These are phyloP conservation scores for Fraxinus americana DNA, from an alignment of 257 asterid genomes.

Conservation along the genomic window DNA sequence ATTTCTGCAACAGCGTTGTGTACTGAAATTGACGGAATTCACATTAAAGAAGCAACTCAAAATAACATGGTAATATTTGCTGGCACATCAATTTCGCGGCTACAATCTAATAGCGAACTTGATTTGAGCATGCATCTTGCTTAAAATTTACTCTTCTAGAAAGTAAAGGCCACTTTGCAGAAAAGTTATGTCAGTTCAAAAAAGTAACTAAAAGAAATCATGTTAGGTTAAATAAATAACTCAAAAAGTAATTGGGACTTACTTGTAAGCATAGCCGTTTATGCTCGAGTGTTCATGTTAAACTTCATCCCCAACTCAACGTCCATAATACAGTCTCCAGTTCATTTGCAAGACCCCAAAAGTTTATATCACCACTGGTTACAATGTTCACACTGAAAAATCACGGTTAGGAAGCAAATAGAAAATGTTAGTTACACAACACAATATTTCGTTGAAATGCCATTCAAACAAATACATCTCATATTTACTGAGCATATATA, in stretches of 20 bases:
- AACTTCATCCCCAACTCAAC: no score
- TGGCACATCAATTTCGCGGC: not conserved
- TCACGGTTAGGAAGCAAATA: not conserved
- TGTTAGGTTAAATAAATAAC: no score
- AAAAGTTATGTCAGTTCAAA: no score
- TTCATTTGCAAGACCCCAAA: no score
- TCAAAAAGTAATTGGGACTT: not conserved
- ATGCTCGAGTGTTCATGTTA: no score
- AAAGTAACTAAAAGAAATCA: no score
- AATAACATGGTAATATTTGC: not conserved
- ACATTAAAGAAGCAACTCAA: not conserved
- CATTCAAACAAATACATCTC: constrained; percentile 6
- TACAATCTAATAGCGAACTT: not conserved
- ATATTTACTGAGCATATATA: constrained; percentile 10
- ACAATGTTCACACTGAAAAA: not conserved
- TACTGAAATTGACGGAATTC: not conserved
- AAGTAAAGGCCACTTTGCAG: not conserved
- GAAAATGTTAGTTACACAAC: not conserved
- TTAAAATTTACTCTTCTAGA: not conserved
- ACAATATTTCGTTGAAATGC: not conserved
- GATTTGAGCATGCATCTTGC: not conserved
- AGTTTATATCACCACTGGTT: not conserved
- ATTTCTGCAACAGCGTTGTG: not conserved
- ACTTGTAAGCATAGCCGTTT: not conserved
- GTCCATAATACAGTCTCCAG: no score